A percentile compares a stretch with the other conserved stretches of the same genome.
Evolutionary conservation across 2,329 filamentous ascomycete species (phyloP).

Genomic region (Pestalotiopsis sp.): DNA sequence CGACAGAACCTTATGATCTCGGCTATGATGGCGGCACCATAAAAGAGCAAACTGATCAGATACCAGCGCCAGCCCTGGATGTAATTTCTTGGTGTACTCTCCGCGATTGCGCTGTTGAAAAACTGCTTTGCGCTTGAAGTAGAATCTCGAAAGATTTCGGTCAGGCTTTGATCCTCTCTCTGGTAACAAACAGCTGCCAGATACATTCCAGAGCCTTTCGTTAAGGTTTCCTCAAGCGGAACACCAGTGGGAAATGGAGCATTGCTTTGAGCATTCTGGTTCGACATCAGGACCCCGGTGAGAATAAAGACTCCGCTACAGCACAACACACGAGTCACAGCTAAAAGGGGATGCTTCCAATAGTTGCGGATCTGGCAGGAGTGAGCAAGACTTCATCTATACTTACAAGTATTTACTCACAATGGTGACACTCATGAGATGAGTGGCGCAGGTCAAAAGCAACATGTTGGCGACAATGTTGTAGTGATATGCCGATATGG

Average conservation of each 20-base stretch:
- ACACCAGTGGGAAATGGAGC: constrained; percentile 30
- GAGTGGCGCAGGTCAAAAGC: constrained; percentile 38
- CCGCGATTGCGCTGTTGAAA: constrained; percentile 17
- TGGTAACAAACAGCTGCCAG: constrained; percentile 36
- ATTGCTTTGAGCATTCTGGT: constrained; percentile 26
- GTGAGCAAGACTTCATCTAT: neutral
- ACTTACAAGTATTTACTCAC: constrained; percentile 13
- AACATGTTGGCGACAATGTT: constrained; percentile 38
- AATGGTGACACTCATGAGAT: constrained; percentile 36
- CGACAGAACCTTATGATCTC: constrained; percentile 24
- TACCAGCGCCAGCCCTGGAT: constrained; percentile 29
- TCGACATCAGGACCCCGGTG: constrained; percentile 34
- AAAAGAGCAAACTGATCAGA: constrained; percentile 26
- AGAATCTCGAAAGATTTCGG: constrained; percentile 18
- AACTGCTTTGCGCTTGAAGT: constrained; percentile 19
- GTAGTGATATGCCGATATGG: constrained; percentile 39
- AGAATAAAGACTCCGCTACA: constrained; percentile 31
- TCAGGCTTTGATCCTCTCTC: constrained; percentile 11
- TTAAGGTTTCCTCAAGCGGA: constrained; percentile 19
- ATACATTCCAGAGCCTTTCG: constrained; percentile 26
- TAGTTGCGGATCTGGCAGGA: constrained; percentile 27
- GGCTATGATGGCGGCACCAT: constrained; percentile 23
- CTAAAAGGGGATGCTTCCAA: constrained; percentile 33
- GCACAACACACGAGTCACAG: constrained; percentile 30
- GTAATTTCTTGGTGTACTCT: constrained; percentile 21